Evolutionary conservation across 2,329 filamentous ascomycete species (phyloP), one percentile per base, ranked within the genome.

Genomic region (Geosmithia morbida): DNA sequence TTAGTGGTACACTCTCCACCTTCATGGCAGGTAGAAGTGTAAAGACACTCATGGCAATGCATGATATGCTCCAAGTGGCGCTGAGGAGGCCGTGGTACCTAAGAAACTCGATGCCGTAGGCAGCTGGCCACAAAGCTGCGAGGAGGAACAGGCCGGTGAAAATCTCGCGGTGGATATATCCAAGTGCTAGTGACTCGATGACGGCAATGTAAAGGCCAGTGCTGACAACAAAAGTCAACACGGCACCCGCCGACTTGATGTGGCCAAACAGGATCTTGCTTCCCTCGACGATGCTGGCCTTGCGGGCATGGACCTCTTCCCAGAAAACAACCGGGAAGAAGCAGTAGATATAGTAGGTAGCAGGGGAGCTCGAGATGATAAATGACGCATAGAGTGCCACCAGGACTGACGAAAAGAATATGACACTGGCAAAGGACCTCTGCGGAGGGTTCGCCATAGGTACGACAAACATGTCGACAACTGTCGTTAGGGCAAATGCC

Each of bases 321-420:
- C 92, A 98, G 67, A 98, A 97, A 49, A 87, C 76, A 2, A 95
- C 81, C 0, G 92, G 92, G 62, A 98, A 98, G 55, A 94, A 77
- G 1, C 83, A 85, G 61, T 98, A 98, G 2, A 79, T 77, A 58
- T 97, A 98, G 62, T 98, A 98, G 2, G 85, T 83, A 49, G 72
- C 61, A 0, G 90, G 84, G 2, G 89, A 95, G 43, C 79, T 76
- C 43, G 94, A 90, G 49, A 87, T 70, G 49, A 85, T 69, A 48
- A 98, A 84, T 1, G 87, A 80, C 7, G 87, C 83, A 57, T 85
- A 96, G 13, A 97, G 64, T 1, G 71, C 71, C 20, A 85, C 74
- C n/a, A 94, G 72, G 4, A 84, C 60, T 0, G 89, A 87, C 0
- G 83, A 82, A 59, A 95, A 96, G 44, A 79, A 69, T 1, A 81